phyloP scores from a whole-genome alignment of 768 basidiomycete genomes.

The Nidula microcarpa region DNA sequence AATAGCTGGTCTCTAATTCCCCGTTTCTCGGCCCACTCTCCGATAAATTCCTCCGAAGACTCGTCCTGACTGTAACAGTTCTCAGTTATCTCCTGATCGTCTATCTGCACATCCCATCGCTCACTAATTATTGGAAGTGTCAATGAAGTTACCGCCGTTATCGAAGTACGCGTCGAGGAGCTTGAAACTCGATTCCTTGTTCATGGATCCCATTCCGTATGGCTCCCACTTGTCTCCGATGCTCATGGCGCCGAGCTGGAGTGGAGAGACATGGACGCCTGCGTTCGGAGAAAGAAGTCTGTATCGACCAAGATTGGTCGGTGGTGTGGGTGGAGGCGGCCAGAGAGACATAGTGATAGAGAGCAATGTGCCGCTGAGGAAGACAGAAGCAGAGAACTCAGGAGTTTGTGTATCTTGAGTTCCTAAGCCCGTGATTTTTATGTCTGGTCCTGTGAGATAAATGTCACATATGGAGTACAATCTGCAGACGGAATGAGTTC shows the following conservation, averaged over 20 bases:
- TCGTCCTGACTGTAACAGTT: constrained; percentile 38
- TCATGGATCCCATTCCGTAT: constrained; percentile 22
- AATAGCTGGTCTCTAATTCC: constrained; percentile 44
- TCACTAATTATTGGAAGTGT: constrained; percentile 28
- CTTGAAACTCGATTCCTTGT: constrained; percentile 16
- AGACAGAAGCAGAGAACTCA: too few species aligned
- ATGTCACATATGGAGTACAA: too few species aligned
- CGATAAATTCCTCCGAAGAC: constrained; percentile 35
- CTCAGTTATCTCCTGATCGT: constrained; percentile 16
- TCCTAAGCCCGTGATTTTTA: too few species aligned
- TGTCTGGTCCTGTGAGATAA: too few species aligned
- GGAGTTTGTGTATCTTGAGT: too few species aligned
- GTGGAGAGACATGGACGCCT: not conserved
- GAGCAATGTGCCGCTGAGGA: not conserved
- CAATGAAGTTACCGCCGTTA: constrained; percentile 14
- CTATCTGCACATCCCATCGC: not conserved
- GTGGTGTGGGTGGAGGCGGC: not conserved
- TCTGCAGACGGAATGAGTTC: too few species aligned
- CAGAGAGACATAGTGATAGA: not conserved
- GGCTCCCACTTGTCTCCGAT: constrained; percentile 27
- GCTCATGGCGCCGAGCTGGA: constrained; percentile 28
- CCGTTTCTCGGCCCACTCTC: constrained; percentile 28
- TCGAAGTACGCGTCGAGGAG: constrained; percentile 3
- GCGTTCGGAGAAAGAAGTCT: not conserved
- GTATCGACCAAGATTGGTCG: not conserved